These are phyloP conservation scores for Aspergillus sp. DNA, from an alignment of 2,329 filamentous ascomycete genomes.

Conservation along the genomic window DNA sequence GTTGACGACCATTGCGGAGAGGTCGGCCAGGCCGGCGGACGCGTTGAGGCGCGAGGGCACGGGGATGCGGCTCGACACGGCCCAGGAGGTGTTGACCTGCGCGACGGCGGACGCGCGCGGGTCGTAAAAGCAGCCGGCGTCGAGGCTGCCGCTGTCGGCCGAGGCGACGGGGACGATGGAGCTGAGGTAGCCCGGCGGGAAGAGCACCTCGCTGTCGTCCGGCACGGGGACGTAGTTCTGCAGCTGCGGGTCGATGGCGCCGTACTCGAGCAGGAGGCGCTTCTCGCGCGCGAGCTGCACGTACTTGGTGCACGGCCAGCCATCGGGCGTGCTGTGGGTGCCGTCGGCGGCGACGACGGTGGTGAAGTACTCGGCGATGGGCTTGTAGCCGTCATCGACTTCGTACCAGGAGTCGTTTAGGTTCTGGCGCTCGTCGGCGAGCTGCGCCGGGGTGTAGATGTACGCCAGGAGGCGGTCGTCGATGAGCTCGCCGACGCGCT, in stretches of 20 bases:
- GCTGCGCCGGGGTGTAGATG: slow-evolving; percentile 54
- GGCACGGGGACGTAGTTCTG: slow-evolving; percentile 52
- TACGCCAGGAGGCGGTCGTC: slow-evolving; percentile 49
- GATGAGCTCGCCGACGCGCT: slow-evolving; percentile 50
- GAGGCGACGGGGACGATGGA: slow-evolving; percentile 34
- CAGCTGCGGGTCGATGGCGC: slow-evolving; percentile 58
- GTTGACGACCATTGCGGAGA: slow-evolving; percentile 37
- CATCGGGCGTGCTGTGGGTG: slow-evolving; percentile 52
- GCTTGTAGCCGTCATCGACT: slow-evolving; percentile 40
- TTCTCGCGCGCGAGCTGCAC: slow-evolving; percentile 55
- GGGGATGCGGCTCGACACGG: slow-evolving; percentile 32
- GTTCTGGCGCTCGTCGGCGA: slow-evolving; percentile 54
- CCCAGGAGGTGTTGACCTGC: slow-evolving; percentile 55
- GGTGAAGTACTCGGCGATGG: slow-evolving; percentile 54
- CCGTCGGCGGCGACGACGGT: slow-evolving; percentile 36
- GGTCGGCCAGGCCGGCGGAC: slow-evolving; percentile 24
- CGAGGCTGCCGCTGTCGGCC: slow-evolving; percentile 41
- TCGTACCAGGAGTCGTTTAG: slow-evolving; percentile 60
- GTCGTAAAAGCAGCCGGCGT: slow-evolving; percentile 56
- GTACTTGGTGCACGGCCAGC: slow-evolving; percentile 64
- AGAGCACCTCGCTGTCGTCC: slow-evolving; percentile 53
- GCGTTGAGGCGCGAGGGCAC: slow-evolving; percentile 25
- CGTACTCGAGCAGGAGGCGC: slow-evolving; percentile 57
- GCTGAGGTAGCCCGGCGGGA: slow-evolving; percentile 47
- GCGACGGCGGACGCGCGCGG: slow-evolving; percentile 41